Percentiles rank a stretch among this genome's conserved stretches.
Conservation (phyloP, 1,284 basidiomycete genomes). For the Sporisorium exsertum region DNA sequence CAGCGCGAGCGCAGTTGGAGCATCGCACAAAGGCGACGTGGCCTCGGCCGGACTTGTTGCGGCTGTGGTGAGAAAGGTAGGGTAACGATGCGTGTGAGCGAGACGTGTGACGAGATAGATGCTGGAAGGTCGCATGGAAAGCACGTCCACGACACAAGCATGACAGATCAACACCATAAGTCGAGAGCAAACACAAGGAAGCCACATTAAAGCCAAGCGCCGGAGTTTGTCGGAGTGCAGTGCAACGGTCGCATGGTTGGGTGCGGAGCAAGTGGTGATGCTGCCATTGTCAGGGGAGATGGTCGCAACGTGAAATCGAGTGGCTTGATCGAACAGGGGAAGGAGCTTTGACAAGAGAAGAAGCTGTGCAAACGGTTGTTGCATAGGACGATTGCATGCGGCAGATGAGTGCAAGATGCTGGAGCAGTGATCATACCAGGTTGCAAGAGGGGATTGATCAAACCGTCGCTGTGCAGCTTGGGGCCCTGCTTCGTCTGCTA, state of each 20-base stretch:
- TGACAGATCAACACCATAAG: background rate
- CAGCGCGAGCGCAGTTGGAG: constrained; percentile 86
- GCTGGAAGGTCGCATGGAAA: background rate
- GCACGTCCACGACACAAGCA: background rate
- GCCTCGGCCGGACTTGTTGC: constrained; percentile 82
- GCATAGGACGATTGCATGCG: too few species aligned
- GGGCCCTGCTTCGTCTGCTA: too few species aligned
- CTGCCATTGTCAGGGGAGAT: too few species aligned
- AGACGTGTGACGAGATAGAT: background rate
- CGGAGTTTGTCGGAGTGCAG: background rate
- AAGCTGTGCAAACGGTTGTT: too few species aligned
- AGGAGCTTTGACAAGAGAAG: too few species aligned
- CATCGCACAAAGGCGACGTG: constrained; percentile 94
- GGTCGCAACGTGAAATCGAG: background rate
- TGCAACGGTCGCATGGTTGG: background rate
- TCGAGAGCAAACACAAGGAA: background rate
- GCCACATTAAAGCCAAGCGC: background rate
- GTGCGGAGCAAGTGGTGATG: background rate
- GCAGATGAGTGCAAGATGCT: too few species aligned
- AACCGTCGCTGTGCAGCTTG: too few species aligned
- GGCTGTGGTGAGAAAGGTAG: constrained; percentile 70
- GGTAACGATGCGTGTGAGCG: constrained; percentile 17
- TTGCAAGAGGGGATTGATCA: too few species aligned
- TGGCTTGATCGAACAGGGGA: background rate
- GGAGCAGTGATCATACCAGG: too few species aligned